Evolutionary conservation across 495 filamentous ascomycete species (phyloP).

Genomic region (Trichodelitschia bisporula): DNA sequence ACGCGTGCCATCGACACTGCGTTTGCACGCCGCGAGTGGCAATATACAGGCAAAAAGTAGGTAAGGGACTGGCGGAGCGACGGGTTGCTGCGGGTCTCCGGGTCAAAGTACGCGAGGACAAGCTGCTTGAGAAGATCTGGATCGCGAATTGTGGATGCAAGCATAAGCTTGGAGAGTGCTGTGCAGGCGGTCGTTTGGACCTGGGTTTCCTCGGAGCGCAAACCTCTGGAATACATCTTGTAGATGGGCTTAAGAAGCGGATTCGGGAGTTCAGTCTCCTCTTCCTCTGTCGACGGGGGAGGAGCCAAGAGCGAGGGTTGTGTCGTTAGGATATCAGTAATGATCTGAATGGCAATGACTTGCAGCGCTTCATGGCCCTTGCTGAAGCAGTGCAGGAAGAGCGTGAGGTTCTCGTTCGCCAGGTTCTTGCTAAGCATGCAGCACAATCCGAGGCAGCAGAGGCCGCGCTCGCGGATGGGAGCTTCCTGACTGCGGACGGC

Average conservation of each 20-base stretch:
- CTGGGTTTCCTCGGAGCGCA: conserved; percentile 40
- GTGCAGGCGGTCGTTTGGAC: conserved; percentile 66
- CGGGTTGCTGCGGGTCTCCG: conserved; percentile 58
- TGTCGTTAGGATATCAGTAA: conserved; percentile 78
- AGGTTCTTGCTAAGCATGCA: conserved; percentile 76
- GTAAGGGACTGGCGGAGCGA: conserved; percentile 71
- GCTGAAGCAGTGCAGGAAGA: conserved; percentile 89
- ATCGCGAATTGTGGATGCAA: conserved; percentile 36
- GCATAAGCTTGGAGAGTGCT: conserved; percentile 65
- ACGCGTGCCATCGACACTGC: conserved; percentile 53
- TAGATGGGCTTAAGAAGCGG: conserved; percentile 33
- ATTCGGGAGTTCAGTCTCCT: conserved; percentile 7
- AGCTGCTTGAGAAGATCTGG: conserved; percentile 54
- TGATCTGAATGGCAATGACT: conserved; percentile 68
- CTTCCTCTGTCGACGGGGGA: neutral
- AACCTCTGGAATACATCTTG: conserved; percentile 53
- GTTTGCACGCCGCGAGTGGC: conserved; percentile 56
- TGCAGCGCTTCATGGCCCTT: conserved; percentile 81
- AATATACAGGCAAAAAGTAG: conserved; percentile 93
- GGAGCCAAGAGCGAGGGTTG: conserved; percentile 47
- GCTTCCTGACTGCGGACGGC: conserved; percentile 84
- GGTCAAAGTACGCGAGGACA: conserved; percentile 74
- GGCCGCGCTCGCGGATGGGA: conserved; percentile 70
- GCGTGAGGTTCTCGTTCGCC: conserved; percentile 73
- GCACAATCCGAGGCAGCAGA: conserved; percentile 74